Evolutionary conservation across 768 basidiomycete species (phyloP), one percentile per base, ranked within the genome.

Genomic region (Sistotremastrum suecicum): DNA sequence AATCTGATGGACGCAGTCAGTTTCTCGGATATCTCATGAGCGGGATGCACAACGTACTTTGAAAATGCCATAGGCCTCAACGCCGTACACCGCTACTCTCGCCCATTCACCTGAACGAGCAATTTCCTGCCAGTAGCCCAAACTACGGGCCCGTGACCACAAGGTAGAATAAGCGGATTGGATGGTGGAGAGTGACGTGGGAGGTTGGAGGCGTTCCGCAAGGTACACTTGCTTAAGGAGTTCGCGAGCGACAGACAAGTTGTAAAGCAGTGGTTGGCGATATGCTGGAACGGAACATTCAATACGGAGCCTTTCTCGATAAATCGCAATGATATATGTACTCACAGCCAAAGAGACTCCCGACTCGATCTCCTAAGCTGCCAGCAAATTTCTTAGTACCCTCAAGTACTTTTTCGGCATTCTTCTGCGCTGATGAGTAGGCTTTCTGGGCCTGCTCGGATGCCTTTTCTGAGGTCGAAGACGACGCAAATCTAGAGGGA

Each of bases 21-120:
- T 20, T 20, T 20, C 31, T 12, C 12, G 34, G 41, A 6, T 37
- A 44, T 28, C 41, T 6, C 32, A 10, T 20, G 34, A 43, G 20
- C 20, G 20, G 20, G 20, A 20, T 20, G 20, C 20, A 20, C 20
- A 20, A 20, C 75, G 34, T 50, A 82, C 84, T 70, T 85, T 85
- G 72, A 84, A 94, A 54, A 94, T 82, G 10, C 82, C 80, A 58
- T 91, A 94, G 33, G 86, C 89, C 65, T 94, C 87, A 28, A 88
- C 57, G 6, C 75, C 86, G 58, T 89, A 87, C 11, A 88, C 60
- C 7, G 77, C 77, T 29, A 88, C 68, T 53, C 72, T 71, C 5
- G 70, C 70, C 63, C 78, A 73, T 54, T 86, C 78, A 5, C 87
- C 86, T 41, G 66, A 77, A 54, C 66, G 60, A 9, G 74, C 56